Conservation (phyloP, 83 land plant species). For the Thuja plicata region DNA sequence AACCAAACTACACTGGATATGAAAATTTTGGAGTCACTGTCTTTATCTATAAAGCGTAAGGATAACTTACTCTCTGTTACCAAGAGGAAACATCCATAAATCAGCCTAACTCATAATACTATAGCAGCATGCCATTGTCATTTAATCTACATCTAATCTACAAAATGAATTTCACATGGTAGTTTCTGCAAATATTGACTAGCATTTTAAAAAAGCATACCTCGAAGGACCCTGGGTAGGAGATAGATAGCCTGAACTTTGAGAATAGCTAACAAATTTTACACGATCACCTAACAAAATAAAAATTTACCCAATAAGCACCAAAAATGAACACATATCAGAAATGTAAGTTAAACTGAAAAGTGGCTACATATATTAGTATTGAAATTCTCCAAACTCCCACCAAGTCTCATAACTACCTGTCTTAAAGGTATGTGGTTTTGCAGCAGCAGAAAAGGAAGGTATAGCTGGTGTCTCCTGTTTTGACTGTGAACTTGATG, state of each 20-base stretch:
- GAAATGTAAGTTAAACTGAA: not conserved
- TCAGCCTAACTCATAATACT: not conserved
- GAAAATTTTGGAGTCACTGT: not conserved
- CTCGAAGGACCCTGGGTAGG: constrained; percentile 23
- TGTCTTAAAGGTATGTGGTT: constrained; percentile 42
- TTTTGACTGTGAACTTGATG: constrained; percentile 48
- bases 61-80: not conserved
- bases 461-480: constrained; percentile 50
- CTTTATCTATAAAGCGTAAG: not conserved
- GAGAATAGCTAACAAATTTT: constrained; percentile 38
- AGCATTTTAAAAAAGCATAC: constrained; percentile 4
- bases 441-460: constrained; percentile 30
- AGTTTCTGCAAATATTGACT: not conserved
- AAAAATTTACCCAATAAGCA: not conserved
- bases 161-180: not conserved
- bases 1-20: not conserved
- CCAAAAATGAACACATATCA: not conserved
- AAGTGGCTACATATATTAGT: not conserved
- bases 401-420: constrained; percentile 22
- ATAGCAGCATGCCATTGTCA: not conserved
- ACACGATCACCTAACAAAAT: constrained; percentile 56
- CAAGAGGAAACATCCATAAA: not conserved
- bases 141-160: not conserved
- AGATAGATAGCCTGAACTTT: constrained; percentile 29
- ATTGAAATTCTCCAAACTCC: not conserved